Evolutionary conservation across 2,329 filamentous ascomycete species (phyloP), one percentile per base, ranked within the genome.

Genomic region (Botrytis byssoidea): DNA sequence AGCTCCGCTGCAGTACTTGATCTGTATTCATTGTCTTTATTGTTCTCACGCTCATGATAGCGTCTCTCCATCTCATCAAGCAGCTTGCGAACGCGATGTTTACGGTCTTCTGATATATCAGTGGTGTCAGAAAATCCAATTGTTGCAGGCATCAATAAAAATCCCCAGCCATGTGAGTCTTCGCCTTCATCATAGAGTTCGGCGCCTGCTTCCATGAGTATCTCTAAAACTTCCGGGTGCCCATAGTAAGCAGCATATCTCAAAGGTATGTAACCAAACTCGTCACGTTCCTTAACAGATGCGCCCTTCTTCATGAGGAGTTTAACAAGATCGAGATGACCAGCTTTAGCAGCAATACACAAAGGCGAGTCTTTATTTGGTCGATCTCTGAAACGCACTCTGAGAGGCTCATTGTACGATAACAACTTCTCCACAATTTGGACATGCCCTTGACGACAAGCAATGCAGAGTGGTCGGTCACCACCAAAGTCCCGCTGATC

Each of bases 311-410:
- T 32, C 10, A 75, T 59, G 14, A 75, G 71, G 1, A 73, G 22
- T 46, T 65, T 42, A 22, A 74, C 74, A 51, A 75, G 42, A n/a
- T 70, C 44, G 16, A 73, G 25, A 68, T 68, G 61, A 4, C 73
- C 73, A 20, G 70, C 51, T 68, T 67, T 71, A 20, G 74, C 73
- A 64, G 70, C 70, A 46, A 75, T 66, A 29, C 73, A 74, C n/a
- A 74, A 42, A 12, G 73, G 66, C 2, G 67, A 71, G 20, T 73
- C 65, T 46, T 74, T 63, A 35, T 73, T 66, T 8, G 60, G 40
- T n/a, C 60, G 59, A 60, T 70, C 44, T 9, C 32, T 35, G 22
- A 73, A 60, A 6, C 35, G 42, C 66, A 71, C 63, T 10, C 71
- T 69, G 22, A 73, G 46, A 40, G 66, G 71, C 48, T 71, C 67